phyloP scores from a whole-genome alignment of 352 stramenopile genomes.

The Globisporangium nodosum region DNA sequence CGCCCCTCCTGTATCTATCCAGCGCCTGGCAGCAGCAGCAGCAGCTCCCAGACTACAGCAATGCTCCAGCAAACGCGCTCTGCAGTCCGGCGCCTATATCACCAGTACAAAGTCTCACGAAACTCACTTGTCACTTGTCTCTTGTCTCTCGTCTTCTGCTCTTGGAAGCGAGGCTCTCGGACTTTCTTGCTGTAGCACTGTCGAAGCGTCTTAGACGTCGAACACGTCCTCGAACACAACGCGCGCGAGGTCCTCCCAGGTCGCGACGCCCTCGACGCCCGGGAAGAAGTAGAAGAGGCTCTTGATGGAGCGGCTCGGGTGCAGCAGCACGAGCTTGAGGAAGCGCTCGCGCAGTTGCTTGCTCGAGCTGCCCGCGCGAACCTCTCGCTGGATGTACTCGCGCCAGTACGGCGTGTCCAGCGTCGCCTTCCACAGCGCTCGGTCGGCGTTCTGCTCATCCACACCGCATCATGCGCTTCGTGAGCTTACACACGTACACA shows the following conservation, averaged over 20 bases:
- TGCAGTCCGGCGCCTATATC: neutral
- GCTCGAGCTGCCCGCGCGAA: constrained; percentile 3
- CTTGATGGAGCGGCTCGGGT: constrained; percentile 71
- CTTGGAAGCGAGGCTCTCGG: neutral
- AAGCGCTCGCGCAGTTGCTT: constrained; percentile 47
- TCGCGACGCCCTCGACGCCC: constrained; percentile 19
- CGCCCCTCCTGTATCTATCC: constrained; percentile 20
- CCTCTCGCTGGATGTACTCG: constrained; percentile 47
- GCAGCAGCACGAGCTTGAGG: constrained; percentile 65
- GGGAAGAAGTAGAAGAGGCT: constrained; percentile 72
- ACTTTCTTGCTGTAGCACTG: neutral
- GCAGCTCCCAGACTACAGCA: neutral
- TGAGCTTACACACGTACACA: neutral
- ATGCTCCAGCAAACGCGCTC: too few relatives aligned
- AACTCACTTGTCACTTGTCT: neutral
- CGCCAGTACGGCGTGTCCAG: constrained; percentile 70
- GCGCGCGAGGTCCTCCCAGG: constrained; percentile 63
- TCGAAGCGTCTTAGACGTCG: constrained; percentile 3
- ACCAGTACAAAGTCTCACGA: neutral
- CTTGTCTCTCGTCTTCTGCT: neutral
- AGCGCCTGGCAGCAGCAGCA: constrained; percentile 5
- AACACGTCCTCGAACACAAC: constrained; percentile 63
- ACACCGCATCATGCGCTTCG: too few relatives aligned
- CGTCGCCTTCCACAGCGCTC: constrained; percentile 47
- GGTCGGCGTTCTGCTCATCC: constrained; percentile 53